phyloP scores from a whole-genome alignment of 805 yeast species.

The Candida sakaeoensis region DNA sequence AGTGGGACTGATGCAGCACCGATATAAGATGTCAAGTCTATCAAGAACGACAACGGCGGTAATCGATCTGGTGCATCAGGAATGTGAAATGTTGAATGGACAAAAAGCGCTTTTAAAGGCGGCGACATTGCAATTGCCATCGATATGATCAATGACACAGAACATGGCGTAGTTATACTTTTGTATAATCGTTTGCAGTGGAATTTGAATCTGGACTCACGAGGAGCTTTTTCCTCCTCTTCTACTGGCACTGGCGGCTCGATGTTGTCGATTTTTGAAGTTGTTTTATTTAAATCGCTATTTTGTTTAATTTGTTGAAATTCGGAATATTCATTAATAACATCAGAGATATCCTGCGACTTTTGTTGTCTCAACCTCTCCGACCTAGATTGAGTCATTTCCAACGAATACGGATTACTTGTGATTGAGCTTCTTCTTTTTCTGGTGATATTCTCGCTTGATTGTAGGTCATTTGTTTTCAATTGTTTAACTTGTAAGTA shows the following conservation, averaged over 20 bases:
- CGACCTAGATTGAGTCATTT: constrained; percentile 18
- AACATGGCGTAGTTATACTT: constrained; percentile 67
- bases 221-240: constrained; percentile 1
- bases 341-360: constrained; percentile 35
- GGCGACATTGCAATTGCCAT: constrained; percentile 79
- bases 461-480: constrained; percentile 10
- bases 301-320: constrained; percentile 28
- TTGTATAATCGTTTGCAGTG: constrained; percentile 21
- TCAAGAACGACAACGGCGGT: constrained; percentile 81
- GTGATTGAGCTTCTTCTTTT: constrained; percentile 3
- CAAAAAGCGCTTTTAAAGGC: constrained; percentile 64
- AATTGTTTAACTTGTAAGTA: constrained; percentile 15
- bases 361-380: constrained; percentile 21
- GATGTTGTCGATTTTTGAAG: constrained; percentile 22
- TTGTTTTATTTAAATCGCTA: constrained; percentile 17
- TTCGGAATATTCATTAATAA: constrained; percentile 46
- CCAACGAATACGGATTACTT: constrained; percentile 9
- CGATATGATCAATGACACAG: constrained; percentile 63
- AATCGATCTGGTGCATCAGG: constrained; percentile 78
- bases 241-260: constrained; percentile 10
- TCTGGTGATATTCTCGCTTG: neutral
- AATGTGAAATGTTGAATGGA: constrained; percentile 34
- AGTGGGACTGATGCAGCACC: constrained; percentile 88
- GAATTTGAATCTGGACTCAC: constrained; percentile 5
- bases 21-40: constrained; percentile 76